Evolutionary conservation across 257 asterid species (phyloP), one percentile per base, ranked within the genome.

Genomic region (Lavandula angustifolia): DNA sequence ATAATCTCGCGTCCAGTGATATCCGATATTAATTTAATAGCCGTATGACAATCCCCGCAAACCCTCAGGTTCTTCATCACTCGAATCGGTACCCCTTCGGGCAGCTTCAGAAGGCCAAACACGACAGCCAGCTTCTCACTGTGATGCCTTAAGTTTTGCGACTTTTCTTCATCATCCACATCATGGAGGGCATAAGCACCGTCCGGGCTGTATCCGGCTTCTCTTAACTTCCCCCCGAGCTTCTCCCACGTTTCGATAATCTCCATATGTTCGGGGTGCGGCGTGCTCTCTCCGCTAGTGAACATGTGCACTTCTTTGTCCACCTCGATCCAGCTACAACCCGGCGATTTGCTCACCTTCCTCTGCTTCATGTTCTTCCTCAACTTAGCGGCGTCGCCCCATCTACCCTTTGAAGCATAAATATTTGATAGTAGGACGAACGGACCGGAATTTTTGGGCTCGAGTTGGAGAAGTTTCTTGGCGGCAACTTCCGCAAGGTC

Each of bases 271-370:
- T 81, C 76, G 2, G 81, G 87, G 60, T 86, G 90, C 2, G 79
- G 73, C 5, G 49, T 73, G 73, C 53, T 58, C 54, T 71, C 83
- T 67, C 88, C 94, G 64, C 84, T 85, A 0, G 82, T 77, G 75
- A 87, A 90, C 82, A 80, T 67, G 61, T 87, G 89, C 33, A 90
- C 94, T 62, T 72, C 77, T 75, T 80, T 90, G 9, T 80, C 89
- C 46, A 84, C 79, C 80, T 80, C 94, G 14, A 89, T 84, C 97
- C 97, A 89, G 75, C 95, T 90, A 69, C 89, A 85, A 40, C 95
- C 97, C 8, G 95, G 92, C 22, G 67, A 53, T 72, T 87, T 87
- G 47, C 51, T 82, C 67, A 90, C 81, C 68, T 80, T 81, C 71
- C 81, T 75, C 35, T 67, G 57, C 68, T 73, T 79, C 94, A 87